Base-by-base conservation (phyloP, 2,329 filamentous ascomycete genomes). In the Chaetomiaceae sp. region DNA sequence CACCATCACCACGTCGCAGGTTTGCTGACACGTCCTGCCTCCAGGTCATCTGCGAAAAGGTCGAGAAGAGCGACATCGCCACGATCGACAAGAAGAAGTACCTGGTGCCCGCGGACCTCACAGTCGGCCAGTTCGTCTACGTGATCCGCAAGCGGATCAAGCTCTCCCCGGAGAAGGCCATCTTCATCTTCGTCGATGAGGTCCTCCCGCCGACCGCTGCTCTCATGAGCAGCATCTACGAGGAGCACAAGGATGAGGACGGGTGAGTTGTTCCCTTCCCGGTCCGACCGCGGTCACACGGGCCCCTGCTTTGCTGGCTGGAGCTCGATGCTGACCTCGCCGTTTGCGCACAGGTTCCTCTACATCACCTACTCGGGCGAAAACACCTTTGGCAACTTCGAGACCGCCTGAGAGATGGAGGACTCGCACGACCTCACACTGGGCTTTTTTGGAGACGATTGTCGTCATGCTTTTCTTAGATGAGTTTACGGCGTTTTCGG, bases 81-180 rank as follows among this genome's bases (percentile, higher is more conserved):
- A 97, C 94, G 64, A 99, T 99, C 81, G 94, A 99, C 78, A 99
- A 99, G 87, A 99, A 99, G 85, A 99, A 99, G 80, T 99, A 99
- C 70, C 83, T 99, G 45, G 94, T 99, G 25, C 94, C 94, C 14
- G 91, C 94, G 65, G 94, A 99, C 71, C 84, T 99, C 69, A 99
- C 94, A 59, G 94, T 99, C 60, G 94, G 94, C 67, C 94, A 99
- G 85, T 71, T 99, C 71, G 94, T 99, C 77, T 99, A 99, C 75
- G 94, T 99, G 62, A 99, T 99, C 76, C 91, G 94, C 73, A 99
- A 99, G 84, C 88, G 94, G 69, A 99, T 99, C 79, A 99, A 99
- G 89, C 83, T 99, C 64, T 96, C 91, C 51, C 94, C 94, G 29
- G 94, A 99, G 80, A 99, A 99, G 83, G 94, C 94, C 71, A 99